Conservation (phyloP, 768 basidiomycete genomes). For the Suillus decipiens region DNA sequence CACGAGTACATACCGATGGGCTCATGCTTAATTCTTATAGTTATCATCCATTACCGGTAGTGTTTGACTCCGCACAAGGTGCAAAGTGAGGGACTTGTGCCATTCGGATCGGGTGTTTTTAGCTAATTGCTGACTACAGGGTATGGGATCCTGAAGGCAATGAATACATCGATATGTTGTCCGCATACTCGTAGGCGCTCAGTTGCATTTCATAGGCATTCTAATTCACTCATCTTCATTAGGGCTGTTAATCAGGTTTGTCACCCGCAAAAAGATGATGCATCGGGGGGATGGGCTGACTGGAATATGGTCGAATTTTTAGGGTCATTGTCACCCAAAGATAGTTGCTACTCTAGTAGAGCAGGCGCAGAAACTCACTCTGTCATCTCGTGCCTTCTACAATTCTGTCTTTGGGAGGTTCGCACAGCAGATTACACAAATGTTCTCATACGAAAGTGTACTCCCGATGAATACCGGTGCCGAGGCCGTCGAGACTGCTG, state of each 20-base stretch:
- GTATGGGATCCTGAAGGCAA: constrained; percentile 96
- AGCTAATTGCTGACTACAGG: constrained; percentile 31
- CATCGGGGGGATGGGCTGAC: constrained; percentile 9
- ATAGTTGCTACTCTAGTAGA: constrained; percentile 79
- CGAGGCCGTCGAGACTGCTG: constrained; percentile 95
- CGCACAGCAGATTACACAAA: constrained; percentile 77
- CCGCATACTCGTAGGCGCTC: constrained; percentile 86
- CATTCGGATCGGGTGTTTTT: constrained; percentile 16
- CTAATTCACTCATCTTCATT: constrained; percentile 15
- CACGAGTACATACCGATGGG: constrained; percentile 27
- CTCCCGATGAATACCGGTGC: constrained; percentile 99
- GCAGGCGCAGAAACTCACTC: constrained; percentile 88
- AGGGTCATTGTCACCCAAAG: constrained; percentile 91
- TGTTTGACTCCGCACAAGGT: constrained; percentile 88
- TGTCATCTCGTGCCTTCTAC: constrained; percentile 96
- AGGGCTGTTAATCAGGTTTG: constrained; percentile 88
- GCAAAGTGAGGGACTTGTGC: constrained; percentile 73
- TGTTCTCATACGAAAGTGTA: constrained; percentile 94
- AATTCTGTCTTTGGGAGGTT: constrained; percentile 91
- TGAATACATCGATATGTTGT: constrained; percentile 97
- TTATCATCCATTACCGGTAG: constrained; percentile 94
- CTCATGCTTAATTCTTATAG: constrained; percentile 55
- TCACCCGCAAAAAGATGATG: constrained; percentile 14
- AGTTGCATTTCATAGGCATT: constrained; percentile 5
- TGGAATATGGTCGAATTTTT: constrained; percentile 16